Evolutionary conservation across 345 rosid genomes (phyloP).

Genomic region (Limnanthes douglasii): DNA sequence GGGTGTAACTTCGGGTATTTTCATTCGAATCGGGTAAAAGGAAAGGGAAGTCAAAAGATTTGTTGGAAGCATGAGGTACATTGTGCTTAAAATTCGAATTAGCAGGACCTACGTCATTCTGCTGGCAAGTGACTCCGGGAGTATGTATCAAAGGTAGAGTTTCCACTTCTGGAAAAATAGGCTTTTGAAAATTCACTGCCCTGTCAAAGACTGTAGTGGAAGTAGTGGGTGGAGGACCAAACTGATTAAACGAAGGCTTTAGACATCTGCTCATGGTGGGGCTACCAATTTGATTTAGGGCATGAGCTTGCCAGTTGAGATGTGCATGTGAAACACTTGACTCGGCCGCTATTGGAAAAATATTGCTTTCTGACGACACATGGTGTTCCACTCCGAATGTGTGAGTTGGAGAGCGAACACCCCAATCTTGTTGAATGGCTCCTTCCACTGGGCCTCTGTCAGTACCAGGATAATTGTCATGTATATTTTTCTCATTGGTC

Average conservation of each 20-base stretch:
- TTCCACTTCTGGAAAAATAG: constrained; percentile 8
- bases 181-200: constrained; percentile 12
- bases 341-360: constrained; percentile 9
- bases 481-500: constrained; percentile 23
- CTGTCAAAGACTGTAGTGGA: constrained; percentile 3
- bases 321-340: constrained; percentile 13
- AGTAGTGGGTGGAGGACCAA: constrained; percentile 9
- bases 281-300: too few species aligned
- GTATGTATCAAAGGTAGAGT: constrained; percentile 7
- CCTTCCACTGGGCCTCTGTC: constrained; percentile 4
- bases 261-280: constrained; percentile 7
- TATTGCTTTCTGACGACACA: constrained; percentile 2
- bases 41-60: constrained; percentile 24
- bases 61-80: constrained; percentile 11
- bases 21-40: constrained; percentile 18
- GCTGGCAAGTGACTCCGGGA: constrained; percentile 9
- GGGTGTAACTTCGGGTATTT: constrained; percentile 13
- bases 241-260: constrained; percentile 1
- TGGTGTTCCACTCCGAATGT: constrained; percentile 9
- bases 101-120: constrained; percentile 9
- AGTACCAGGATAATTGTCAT: constrained; percentile 9
- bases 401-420: constrained; percentile 3
- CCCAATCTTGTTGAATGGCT: constrained; percentile 11
- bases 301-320: constrained; percentile 13
- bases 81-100: constrained; percentile 11